These are phyloP conservation scores for Amauroascus verrucosus DNA, from an alignment of 2,329 filamentous ascomycete genomes.

Conservation along the genomic window DNA sequence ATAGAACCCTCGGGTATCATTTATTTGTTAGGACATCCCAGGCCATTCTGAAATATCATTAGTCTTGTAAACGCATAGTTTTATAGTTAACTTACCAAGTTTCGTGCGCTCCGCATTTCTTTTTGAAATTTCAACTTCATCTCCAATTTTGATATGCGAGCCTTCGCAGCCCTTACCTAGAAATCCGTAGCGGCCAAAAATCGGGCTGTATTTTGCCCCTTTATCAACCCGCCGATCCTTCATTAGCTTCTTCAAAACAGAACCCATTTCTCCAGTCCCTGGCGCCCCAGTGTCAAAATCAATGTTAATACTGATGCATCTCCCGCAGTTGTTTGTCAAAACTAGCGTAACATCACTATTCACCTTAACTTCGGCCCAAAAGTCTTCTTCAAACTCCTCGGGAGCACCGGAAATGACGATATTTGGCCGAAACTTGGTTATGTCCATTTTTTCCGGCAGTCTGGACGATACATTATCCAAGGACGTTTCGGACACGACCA, in stretches of 20 bases:
- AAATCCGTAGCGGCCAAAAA: slow-evolving; percentile 66
- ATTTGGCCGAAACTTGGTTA: slow-evolving; percentile 63
- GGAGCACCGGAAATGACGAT: slow-evolving; percentile 54
- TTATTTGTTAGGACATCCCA: background rate
- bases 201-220: slow-evolving; percentile 57
- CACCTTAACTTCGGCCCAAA: slow-evolving; percentile 54
- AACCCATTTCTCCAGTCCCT: slow-evolving; percentile 48
- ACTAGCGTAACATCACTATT: slow-evolving; percentile 33
- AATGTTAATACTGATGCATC: slow-evolving; percentile 61
- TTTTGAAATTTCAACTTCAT: slow-evolving; percentile 45
- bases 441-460: slow-evolving; percentile 48
- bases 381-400: slow-evolving; percentile 58
- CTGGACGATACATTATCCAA: slow-evolving; percentile 54
- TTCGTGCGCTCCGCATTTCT: slow-evolving; percentile 44
- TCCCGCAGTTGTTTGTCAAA: slow-evolving; percentile 59
- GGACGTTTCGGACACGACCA: slow-evolving; percentile 61
- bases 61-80: background rate
- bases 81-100: slow-evolving; percentile 38
- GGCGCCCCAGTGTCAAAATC: slow-evolving; percentile 56
- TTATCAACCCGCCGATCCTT: slow-evolving; percentile 58
- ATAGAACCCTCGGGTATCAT: background rate
- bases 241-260: slow-evolving; percentile 59
- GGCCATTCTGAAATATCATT: background rate
- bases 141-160: slow-evolving; percentile 44
- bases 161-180: slow-evolving; percentile 33